Conservation (phyloP, 495 filamentous ascomycete genomes). For the Diplogelasinospora grovesii region DNA sequence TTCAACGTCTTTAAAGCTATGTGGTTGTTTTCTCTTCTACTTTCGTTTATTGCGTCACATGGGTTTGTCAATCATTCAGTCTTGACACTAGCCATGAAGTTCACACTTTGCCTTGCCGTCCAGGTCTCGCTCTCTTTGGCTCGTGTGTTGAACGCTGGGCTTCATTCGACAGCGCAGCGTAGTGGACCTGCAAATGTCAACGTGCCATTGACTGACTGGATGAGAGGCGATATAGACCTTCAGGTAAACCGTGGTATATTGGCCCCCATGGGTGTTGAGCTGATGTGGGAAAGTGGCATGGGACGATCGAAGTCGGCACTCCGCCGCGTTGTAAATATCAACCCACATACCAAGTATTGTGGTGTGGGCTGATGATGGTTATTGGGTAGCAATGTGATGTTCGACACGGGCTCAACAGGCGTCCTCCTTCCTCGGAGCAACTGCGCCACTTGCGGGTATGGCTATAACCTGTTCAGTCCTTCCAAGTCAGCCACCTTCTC, state of each 20-base stretch:
- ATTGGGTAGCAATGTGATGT: conserved; percentile 18
- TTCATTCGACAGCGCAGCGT: neutral
- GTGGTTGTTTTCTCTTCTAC: too few relatives aligned
- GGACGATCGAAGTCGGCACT: conserved; percentile 17
- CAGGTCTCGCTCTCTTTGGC: neutral
- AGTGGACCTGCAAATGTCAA: conserved; percentile 2
- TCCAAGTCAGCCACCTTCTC: conserved; percentile 15
- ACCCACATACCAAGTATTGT: neutral
- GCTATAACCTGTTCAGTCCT: conserved; percentile 13
- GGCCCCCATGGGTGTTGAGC: too few relatives aligned
- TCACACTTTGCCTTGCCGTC: neutral
- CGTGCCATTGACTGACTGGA: conserved; percentile 7
- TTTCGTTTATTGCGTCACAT: too few relatives aligned
- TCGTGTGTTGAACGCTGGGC: neutral
- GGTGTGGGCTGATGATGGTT: too few relatives aligned
- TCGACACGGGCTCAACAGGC: conserved; percentile 20
- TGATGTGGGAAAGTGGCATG: too few relatives aligned
- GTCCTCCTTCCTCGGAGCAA: conserved; percentile 18
- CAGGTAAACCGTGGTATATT: too few relatives aligned
- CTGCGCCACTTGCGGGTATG: conserved; percentile 16
- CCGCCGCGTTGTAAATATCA: conserved; percentile 18
- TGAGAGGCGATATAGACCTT: conserved; percentile 1
- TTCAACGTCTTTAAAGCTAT: too few relatives aligned
- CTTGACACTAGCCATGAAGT: conserved; percentile 1
- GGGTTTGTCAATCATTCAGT: too few relatives aligned